Evolutionary conservation across 257 asterid genomes (phyloP), one percentile per base, ranked within the genome.

Genomic region (Ligustrum vulgare): DNA sequence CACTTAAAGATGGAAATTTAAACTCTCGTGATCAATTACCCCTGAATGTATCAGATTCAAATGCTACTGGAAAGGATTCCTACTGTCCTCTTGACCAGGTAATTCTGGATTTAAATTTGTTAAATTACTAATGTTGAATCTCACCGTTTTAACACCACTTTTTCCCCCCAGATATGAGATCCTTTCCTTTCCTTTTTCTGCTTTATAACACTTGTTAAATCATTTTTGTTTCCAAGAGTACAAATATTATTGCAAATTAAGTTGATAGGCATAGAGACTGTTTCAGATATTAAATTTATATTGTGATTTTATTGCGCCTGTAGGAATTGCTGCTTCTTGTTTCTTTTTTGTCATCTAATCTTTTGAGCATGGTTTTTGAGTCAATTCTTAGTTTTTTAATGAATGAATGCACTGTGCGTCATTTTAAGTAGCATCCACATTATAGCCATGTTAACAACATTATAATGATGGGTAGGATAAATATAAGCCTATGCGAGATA

Each of bases 31-130:
- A 76, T 75, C 74, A 77, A 6, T 41, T 36, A 54, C 63, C 67
- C 34, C 82, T 36, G 23, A 82, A 78, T 72, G 51, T 67, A 68
- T 77, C 84, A 72, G 90, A 87, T 77, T 80, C 86, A 72, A 62
- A 62, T 51, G 67, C 72, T 58, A n/a, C 60, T 37, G 82, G 77
- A 72, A 73, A 72, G 47, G 85, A 82, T 72, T 81, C 72, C 69
- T 80, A 71, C 75, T 79, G 77, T 77, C 67, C 72, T 75, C 79
- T 35, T 43, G 75, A 78, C 67, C 86, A 82, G 96, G 96, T 91
- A 80, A 65, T 3, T 54, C 7, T 66, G 71, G 67, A 78, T 16
- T 13, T 5, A 13, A 1, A 0, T 3, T 18, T 13, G 23, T 49
- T 16, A 49, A 49, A 49, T 49, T 49, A 23, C 60, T 16, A 49